phyloP scores from a whole-genome alignment of 495 filamentous ascomycete species.

The Daldinia decipiens region DNA sequence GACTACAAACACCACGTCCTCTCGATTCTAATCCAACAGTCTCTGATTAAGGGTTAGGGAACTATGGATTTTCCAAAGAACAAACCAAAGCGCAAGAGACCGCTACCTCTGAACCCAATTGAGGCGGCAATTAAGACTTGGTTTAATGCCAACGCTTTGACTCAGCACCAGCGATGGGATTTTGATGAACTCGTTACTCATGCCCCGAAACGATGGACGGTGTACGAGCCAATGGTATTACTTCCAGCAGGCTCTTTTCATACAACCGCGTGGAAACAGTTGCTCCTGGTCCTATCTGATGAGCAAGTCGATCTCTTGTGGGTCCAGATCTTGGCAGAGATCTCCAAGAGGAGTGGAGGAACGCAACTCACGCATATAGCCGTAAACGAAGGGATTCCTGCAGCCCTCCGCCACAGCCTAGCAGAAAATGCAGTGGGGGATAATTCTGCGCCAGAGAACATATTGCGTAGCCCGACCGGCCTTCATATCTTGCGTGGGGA shows the following conservation, averaged over 20 bases:
- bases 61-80: conserved; percentile 13
- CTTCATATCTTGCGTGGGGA: conserved; percentile 72
- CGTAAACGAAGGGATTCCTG: conserved; percentile 76
- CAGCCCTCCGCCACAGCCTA: conserved; percentile 11
- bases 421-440: background rate
- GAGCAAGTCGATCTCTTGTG: conserved; percentile 50
- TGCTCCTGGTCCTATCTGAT: conserved; percentile 48
- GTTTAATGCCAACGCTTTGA: conserved; percentile 27
- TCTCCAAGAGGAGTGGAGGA: conserved; percentile 54
- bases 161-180: background rate
- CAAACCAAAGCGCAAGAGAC: conserved; percentile 24
- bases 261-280: conserved; percentile 55
- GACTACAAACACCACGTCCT: background rate
- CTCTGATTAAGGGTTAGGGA: background rate
- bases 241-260: conserved; percentile 70
- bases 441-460: conserved; percentile 58
- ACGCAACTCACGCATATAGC: conserved; percentile 71
- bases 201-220: conserved; percentile 72
- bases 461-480: conserved; percentile 71
- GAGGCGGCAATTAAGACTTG: conserved; percentile 39
- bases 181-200: conserved; percentile 46
- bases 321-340: conserved; percentile 58
- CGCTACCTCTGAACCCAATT: conserved; percentile 29
- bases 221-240: conserved; percentile 76
- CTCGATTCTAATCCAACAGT: background rate